These are phyloP conservation scores for Colletotrichum spinosum DNA, from an alignment of 2,329 filamentous ascomycete genomes.

Conservation along the genomic window DNA sequence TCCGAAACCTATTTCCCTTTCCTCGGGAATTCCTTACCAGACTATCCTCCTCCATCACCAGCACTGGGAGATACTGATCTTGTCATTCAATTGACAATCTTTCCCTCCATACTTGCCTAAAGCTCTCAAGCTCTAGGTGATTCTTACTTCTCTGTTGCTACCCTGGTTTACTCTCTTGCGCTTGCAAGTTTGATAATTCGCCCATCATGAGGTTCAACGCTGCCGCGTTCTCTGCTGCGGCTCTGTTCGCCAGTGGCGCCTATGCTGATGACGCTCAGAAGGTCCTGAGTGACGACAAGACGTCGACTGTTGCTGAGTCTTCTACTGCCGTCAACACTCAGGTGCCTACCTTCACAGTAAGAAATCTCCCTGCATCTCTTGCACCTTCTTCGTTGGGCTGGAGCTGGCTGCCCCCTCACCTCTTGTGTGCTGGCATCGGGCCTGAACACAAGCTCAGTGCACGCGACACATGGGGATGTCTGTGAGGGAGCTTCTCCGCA, in stretches of 20 bases:
- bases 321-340: conserved; percentile 70
- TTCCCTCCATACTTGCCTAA: conserved; percentile 23
- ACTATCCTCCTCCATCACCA: conserved; percentile 26
- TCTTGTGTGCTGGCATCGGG: conserved; percentile 6
- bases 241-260: conserved; percentile 77
- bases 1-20: conserved; percentile 36
- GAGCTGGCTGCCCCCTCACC: conserved; percentile 5
- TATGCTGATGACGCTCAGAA: conserved; percentile 76
- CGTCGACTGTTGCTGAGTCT: conserved; percentile 56
- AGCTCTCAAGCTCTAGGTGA: conserved; percentile 26
- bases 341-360: conserved; percentile 89
- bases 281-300: conserved; percentile 59
- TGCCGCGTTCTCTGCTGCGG: conserved; percentile 80
- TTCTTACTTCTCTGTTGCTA: background rate
- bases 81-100: conserved; percentile 35
- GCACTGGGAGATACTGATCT: conserved; percentile 28
- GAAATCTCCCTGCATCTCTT: conserved; percentile 49
- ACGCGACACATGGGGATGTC: conserved; percentile 30
- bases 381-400: conserved; percentile 17
- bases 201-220: conserved; percentile 86
- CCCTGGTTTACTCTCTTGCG: conserved; percentile 4
- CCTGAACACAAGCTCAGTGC: conserved; percentile 27
- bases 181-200: conserved; percentile 30
- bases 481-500: conserved; percentile 13
- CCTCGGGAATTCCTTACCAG: conserved; percentile 33